Evolutionary conservation across 2,329 filamentous ascomycete species (phyloP), one percentile per base, ranked within the genome.

Genomic region (Dryadomyces quercus-mongolicae): DNA sequence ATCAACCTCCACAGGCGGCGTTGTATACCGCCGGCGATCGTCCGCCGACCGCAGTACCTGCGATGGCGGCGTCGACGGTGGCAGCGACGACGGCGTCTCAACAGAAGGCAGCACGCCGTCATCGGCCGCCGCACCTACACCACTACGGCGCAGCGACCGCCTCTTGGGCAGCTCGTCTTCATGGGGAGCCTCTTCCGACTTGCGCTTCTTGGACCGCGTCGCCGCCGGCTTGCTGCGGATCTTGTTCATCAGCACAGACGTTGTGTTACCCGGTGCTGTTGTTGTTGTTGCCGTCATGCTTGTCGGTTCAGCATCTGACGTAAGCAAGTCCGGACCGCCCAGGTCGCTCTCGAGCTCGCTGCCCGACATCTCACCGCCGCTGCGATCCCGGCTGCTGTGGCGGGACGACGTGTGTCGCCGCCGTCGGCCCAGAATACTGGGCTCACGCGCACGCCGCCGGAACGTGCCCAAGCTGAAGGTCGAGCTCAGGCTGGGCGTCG

Each of bases 401-500:
- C 75, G 73, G n/a, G n/a, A n/a, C 2, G 70, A 70, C 2, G 75
- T 75, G 5, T 49, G 21, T 2, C 49, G 77, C 56, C 75, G 72
- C 2, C 70, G 70, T 1, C 76, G 75, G 5, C 78, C 75, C 45
- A 84, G 64, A 54, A 84, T 83, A 64, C 81, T 84, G 2, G 78
- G 80, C 63, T 84, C 79, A 48, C 81, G 71, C 18, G 71, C 71
- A 47, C 81, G 73, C 43, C 80, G 70, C 62, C 72, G 76, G 64
- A 84, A 84, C 5, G 72, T 67, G 15, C 78, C 78, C 51, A 83
- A 73, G 55, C 77, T 82, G 60, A 79, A 71, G 0, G 71, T 72
- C 1, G 74, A 72, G 59, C 73, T 73, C 47, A 79, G 66, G 45
- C 71, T 70, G 0, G 75, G 72, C 1, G 73, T 77, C 51, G 68